Evolutionary conservation across 495 filamentous ascomycete genomes (phyloP).

Genomic region (Penicillium lividum): DNA sequence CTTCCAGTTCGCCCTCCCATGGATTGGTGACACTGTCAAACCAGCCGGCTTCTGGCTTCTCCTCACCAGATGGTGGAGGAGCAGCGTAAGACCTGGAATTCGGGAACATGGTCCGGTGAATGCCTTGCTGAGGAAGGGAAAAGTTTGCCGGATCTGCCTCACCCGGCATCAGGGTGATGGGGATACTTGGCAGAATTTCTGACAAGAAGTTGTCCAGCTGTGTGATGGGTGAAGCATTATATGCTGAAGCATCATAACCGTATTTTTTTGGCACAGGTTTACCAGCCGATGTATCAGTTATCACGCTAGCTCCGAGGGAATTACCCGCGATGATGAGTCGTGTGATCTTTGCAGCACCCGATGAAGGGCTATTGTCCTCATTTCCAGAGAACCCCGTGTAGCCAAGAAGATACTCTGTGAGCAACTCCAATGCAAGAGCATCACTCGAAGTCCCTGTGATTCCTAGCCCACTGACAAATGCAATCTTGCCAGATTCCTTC

Average conservation of each 20-base stretch:
- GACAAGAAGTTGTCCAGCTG: constrained; percentile 83
- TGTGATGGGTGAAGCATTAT: constrained; percentile 80
- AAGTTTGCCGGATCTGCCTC: constrained; percentile 76
- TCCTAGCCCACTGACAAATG: constrained; percentile 83
- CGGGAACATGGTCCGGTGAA: constrained; percentile 82
- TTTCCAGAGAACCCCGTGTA: constrained; percentile 65
- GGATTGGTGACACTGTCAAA: constrained; percentile 93
- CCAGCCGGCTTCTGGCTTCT: constrained; percentile 62
- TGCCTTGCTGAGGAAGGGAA: constrained; percentile 76
- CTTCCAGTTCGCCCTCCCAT: constrained; percentile 85
- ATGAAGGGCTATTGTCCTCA: constrained; percentile 34
- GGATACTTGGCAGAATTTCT: constrained; percentile 75
- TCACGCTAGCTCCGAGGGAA: constrained; percentile 65
- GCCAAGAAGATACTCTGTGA: constrained; percentile 86
- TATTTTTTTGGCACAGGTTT: constrained; percentile 73
- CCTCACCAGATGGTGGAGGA: constrained; percentile 48
- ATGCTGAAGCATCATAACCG: constrained; percentile 86
- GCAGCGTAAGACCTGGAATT: constrained; percentile 64
- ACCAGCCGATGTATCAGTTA: constrained; percentile 20
- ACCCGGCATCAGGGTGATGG: constrained; percentile 78
- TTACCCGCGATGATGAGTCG: constrained; percentile 91
- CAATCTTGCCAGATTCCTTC: constrained; percentile 65
- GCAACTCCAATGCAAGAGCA: constrained; percentile 68
- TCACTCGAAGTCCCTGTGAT: constrained; percentile 76
- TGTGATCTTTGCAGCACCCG: constrained; percentile 64